A percentile compares a stretch with the other conserved stretches of the same genome.
Conservation (phyloP, 179 eudicot genomes). For the Silene noctiflora region DNA sequence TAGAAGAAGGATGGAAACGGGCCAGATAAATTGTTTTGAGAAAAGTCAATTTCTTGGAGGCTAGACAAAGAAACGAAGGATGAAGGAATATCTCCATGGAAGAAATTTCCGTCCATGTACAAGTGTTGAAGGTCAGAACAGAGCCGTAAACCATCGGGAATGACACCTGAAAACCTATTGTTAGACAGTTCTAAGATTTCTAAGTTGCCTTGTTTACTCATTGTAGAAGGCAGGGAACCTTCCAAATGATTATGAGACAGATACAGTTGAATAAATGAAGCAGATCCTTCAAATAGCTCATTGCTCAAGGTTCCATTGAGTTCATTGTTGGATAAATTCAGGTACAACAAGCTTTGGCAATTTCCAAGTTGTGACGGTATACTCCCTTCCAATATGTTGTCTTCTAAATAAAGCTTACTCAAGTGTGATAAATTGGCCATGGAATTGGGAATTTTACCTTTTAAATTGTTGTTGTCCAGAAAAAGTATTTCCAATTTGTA, state of each 20-base stretch:
- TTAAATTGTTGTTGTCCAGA: neutral
- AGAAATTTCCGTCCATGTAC: too few species aligned
- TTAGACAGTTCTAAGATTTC: neutral
- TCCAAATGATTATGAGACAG: neutral
- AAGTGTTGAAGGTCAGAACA: neutral
- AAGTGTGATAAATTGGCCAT: conserved; percentile 18
- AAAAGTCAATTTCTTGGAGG: conserved; percentile 4
- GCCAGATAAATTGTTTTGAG: neutral
- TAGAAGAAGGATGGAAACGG: neutral
- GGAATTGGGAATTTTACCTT: conserved; percentile 14
- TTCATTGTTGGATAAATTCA: neutral
- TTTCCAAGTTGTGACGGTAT: conserved; percentile 16
- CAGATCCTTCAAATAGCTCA: neutral
- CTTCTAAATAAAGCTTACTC: neutral
- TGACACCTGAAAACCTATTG: neutral
- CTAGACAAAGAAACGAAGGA: neutral
- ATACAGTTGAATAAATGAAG: neutral
- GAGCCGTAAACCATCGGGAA: neutral
- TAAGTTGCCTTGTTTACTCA: neutral
- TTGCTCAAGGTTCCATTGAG: neutral
- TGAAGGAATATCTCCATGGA: neutral
- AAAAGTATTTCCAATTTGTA: neutral
- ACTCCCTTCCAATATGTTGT: conserved; percentile 14
- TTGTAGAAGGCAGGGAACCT: neutral
- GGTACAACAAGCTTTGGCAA: conserved; percentile 1